Conservation (phyloP, 257 asterid species). For the Jaltomata sinuosa region DNA sequence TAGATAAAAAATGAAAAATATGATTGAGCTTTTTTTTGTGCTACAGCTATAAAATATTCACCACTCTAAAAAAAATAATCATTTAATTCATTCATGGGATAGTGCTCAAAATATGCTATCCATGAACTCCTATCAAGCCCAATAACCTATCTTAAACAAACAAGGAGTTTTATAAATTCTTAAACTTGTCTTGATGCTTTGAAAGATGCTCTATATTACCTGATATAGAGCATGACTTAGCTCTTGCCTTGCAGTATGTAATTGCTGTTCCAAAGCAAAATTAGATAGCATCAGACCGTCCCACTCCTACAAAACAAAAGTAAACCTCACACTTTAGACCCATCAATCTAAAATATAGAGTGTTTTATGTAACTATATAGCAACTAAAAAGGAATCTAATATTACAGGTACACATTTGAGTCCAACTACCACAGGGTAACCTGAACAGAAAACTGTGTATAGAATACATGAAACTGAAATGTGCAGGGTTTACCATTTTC, state of each 20-base stretch:
- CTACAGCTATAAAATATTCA: not conserved
- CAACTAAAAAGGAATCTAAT: not conserved
- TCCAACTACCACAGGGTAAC: not conserved
- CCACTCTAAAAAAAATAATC: not conserved
- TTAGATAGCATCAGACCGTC: slow-evolving; percentile 94
- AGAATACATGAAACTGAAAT: not conserved
- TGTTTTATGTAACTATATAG: not conserved
- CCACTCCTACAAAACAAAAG: slow-evolving; percentile 55
- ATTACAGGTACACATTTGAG: not conserved
- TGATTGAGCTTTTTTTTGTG: not conserved
- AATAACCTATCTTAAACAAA: not conserved
- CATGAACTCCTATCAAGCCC: not conserved
- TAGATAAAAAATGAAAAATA: not conserved
- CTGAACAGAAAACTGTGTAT: not conserved
- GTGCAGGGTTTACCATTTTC: not conserved
- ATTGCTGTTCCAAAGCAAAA: slow-evolving; percentile 86
- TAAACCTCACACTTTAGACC: not conserved
- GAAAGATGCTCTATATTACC: slow-evolving; percentile 26
- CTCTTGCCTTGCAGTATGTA: slow-evolving; percentile 94
- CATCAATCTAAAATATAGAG: not conserved
- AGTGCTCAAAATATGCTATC: not conserved
- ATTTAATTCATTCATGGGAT: not conserved
- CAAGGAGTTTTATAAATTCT: not conserved
- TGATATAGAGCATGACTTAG: slow-evolving; percentile 95
- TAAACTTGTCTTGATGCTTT: not conserved